These are phyloP conservation scores for Sextonia rubra DNA, from an alignment of 164 flowering plant genomes.

Conservation along the genomic window DNA sequence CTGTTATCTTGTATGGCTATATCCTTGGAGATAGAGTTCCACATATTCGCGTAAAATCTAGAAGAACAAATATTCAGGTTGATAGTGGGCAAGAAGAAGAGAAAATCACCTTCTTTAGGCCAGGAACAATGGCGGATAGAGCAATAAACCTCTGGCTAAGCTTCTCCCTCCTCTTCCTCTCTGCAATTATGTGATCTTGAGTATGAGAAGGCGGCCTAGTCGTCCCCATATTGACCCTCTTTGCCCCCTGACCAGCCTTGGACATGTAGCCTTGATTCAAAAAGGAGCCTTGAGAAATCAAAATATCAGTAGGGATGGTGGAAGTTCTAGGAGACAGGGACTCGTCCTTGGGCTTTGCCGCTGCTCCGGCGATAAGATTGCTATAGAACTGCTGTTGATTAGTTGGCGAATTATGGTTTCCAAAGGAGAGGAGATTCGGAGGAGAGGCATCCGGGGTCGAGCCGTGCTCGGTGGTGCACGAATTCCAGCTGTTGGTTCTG, in stretches of 20 bases:
- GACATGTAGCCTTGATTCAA: slow-evolving; percentile 28
- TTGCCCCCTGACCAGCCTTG: slow-evolving; percentile 33
- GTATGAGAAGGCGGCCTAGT: slow-evolving; percentile 22
- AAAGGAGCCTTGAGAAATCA: slow-evolving; percentile 28
- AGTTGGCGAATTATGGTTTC: slow-evolving; percentile 14
- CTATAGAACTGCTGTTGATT: slow-evolving; percentile 10
- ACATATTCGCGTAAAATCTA: no score
- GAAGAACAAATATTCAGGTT: no score
- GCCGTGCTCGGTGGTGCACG: slow-evolving; percentile 21
- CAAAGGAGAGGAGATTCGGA: slow-evolving; percentile 28
- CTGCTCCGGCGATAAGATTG: not conserved
- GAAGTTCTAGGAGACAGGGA: not conserved
- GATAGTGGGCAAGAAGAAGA: not conserved
- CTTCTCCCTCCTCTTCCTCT: slow-evolving; percentile 56
- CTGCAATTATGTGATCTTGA: slow-evolving; percentile 51
- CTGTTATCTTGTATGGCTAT: no score
- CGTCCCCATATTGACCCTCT: slow-evolving; percentile 21
- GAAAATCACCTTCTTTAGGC: slow-evolving; percentile 47
- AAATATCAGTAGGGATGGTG: slow-evolving; percentile 22
- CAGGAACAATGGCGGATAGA: slow-evolving; percentile 46
- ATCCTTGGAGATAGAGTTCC: no score
- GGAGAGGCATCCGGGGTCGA: slow-evolving; percentile 25
- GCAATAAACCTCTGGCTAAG: slow-evolving; percentile 49
- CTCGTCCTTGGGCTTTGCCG: slow-evolving; percentile 10
- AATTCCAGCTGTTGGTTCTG: slow-evolving; percentile 44